phyloP scores from a whole-genome alignment of 768 basidiomycete genomes.

The Russula brevipes region DNA sequence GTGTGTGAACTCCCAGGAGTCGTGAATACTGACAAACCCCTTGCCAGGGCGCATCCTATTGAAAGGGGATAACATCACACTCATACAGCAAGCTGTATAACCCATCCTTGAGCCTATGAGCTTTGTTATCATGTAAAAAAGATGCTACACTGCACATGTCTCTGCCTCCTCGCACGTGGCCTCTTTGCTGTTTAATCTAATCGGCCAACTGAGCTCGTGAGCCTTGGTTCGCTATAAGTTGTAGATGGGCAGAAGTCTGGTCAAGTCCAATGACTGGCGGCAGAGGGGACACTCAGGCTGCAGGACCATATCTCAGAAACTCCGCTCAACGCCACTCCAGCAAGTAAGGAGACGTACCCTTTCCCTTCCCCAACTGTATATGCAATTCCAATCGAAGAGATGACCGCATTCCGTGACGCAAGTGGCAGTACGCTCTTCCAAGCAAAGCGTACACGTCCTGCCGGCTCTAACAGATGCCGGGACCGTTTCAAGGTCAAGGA shows the following conservation, averaged over 20 bases:
- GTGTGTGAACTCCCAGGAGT: constrained; percentile 40
- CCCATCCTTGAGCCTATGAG: background rate
- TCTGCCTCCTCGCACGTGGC: background rate
- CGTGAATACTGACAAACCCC: constrained; percentile 9
- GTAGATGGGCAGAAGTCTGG: constrained; percentile 72
- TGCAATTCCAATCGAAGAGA: constrained; percentile 86
- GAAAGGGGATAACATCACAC: constrained; percentile 98
- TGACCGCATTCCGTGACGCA: constrained; percentile 87
- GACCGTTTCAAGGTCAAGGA: constrained; percentile 55
- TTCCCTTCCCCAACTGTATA: constrained; percentile 83
- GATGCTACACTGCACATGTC: constrained; percentile 17
- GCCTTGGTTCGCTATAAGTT: constrained; percentile 51
- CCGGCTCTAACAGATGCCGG: constrained; percentile 48
- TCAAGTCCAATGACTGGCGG: constrained; percentile 66
- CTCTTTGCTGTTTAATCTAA: constrained; percentile 8
- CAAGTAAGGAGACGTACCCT: constrained; percentile 46
- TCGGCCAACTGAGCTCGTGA: background rate
- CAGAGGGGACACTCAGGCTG: constrained; percentile 86
- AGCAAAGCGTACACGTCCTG: constrained; percentile 74
- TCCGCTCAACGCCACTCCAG: background rate
- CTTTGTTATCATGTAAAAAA: constrained; percentile 23
- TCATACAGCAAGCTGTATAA: constrained; percentile 69
- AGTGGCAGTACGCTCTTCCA: constrained; percentile 79
- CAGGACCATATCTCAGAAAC: constrained; percentile 7
- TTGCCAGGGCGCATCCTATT: constrained; percentile 82